Evolutionary conservation across 2,329 filamentous ascomycete genomes (phyloP), one percentile per base, ranked within the genome.

Genomic region (Epichloe festucae): DNA sequence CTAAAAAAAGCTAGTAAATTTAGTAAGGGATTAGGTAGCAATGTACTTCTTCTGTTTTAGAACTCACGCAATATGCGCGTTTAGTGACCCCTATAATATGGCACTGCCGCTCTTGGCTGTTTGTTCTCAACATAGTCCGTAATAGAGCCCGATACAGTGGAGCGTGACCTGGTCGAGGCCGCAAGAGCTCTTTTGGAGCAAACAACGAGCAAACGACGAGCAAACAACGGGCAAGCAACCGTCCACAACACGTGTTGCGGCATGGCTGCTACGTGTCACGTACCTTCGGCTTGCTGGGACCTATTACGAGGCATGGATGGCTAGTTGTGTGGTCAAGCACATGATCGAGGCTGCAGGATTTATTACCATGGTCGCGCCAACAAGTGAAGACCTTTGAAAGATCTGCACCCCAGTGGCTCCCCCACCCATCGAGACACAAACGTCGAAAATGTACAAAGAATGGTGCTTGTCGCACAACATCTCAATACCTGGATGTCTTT

Each of bases 401-500:
- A 63, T 0, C 59, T 68, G 3, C 58, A 55, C 2, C 40, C 46
- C 19, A 38, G 8, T 4, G 27, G 54, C 6, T 49, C 42, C 19
- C 34, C 46, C 19, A 38, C n/a, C 11, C 12, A 31, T 23, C 10
- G 23, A 31, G 38, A 49, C 23, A 55, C 65, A 15, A 62, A 69
- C 15, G 46, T 64, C 11, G 73, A 76, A 34, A 62, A 65, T 8
- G 66, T 68, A 11, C 65, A 68, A 12, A 63, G 74, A 2, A 60
- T 77, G 3, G 63, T 77, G 58, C 70, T 74, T 49, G 70, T 80
- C 41, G 73, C 77, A 0, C 73, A 76, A 10, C 77, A 80, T 55
- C 68, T 81, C 7, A 80, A 81, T 56, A 74, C 73, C 12, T 81
- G 77, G 77, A 73, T 75, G 27, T 79, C 76, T 0, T 80, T 78